Base-by-base conservation (phyloP, 2,329 filamentous ascomycete genomes). In the Paramyrothecium roridum region DNA sequence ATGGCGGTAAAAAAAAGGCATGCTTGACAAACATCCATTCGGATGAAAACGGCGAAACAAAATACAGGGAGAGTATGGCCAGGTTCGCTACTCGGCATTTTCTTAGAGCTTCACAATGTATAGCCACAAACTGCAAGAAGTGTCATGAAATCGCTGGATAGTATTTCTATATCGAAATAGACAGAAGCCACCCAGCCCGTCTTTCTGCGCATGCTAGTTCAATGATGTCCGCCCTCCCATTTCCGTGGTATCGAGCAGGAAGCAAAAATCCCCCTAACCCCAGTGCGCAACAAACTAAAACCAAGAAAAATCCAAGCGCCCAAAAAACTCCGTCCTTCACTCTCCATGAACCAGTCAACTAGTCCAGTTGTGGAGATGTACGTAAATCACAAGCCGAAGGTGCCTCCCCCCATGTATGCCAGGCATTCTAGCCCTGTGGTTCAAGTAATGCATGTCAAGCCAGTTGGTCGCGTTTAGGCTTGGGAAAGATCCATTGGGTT, bases 181-280 rank as follows among this genome's bases (percentile, higher is more conserved):
- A 43, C 37, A 43, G 37, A 19, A 43, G 37, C 37, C 37, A 43
- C 37, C 37, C 37, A 43, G 37, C 37, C 13, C n/a, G 16, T 43
- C 37, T 19, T 43, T 43, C n/a, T 13, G 13, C n/a, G 13, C 37
- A 19, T 43, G 37, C 37, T 13, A 43, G 7, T 16, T 43, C 37
- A 43, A 43, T 43, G 37, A 43, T 17, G 13, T 13, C 37, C 13
- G 13, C 21, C 49, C 49, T 51, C 49, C 49, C 49, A 51, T 10
- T n/a, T 30, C 49, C 26, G 40, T 52, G 51, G 51, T 52, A 52
- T 52, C 51, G 43, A 52, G 37, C 51, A 52, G 34, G 26, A 52
- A 52, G 26, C 51, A 52, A 51, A 34, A 12, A 33, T 30, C 49
- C 13, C 49, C 49, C n/a, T 37, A 12, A 26, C 16, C n/a, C 37